A percentile compares a stretch with the other conserved stretches of the same genome.
Conservation (phyloP, 805 yeast genomes). For the Schwanniomyces sp. region DNA sequence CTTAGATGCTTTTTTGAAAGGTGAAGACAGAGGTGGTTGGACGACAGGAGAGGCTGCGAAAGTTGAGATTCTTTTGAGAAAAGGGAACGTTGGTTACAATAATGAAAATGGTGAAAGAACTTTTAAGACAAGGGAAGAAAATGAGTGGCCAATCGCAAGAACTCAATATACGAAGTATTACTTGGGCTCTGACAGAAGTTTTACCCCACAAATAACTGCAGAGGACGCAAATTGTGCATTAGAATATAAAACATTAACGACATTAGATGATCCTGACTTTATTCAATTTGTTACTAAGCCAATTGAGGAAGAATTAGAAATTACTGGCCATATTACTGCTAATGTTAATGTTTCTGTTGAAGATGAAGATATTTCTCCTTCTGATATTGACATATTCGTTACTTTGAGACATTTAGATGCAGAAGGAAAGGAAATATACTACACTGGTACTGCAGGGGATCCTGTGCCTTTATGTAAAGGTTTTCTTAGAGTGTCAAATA, state of each 20-base stretch:
- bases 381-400: neutral
- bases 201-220: neutral
- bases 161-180: neutral
- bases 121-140: neutral
- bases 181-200: neutral
- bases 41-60: neutral
- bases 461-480: constrained; percentile 2
- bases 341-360: neutral
- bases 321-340: neutral
- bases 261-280: neutral
- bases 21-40: constrained; percentile 1
- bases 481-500: neutral
- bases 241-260: neutral
- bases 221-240: neutral
- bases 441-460: constrained; percentile 2
- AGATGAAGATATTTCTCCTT: neutral
- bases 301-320: neutral
- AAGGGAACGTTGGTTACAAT: constrained; percentile 1
- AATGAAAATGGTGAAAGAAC: neutral
- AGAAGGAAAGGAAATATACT: neutral
- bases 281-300: neutral
- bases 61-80: constrained; percentile 1
- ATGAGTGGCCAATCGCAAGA: constrained; percentile 1
- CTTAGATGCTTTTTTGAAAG: neutral
- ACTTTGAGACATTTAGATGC: neutral